Percentiles rank a stretch among this genome's conserved stretches.
phyloP scores from a whole-genome alignment of 192 early-diverging fungal species.

The Blastocladiella britannica region DNA sequence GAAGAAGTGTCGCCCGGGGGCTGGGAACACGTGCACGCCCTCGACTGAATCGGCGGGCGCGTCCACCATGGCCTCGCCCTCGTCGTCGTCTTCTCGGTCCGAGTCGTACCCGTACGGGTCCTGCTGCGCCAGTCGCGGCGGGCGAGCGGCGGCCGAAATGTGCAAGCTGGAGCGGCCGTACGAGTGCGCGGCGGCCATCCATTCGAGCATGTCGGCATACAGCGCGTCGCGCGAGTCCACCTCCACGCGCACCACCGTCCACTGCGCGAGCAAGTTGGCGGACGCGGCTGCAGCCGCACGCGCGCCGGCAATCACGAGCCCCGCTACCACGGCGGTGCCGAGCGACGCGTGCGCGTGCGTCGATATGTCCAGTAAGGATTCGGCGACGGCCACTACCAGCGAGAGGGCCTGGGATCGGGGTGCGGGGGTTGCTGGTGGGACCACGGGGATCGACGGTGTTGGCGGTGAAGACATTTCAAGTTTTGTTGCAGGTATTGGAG shows the following conservation, averaged over 20 bases:
- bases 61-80: conserved; percentile 1
- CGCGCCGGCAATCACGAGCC: no score
- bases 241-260: conserved; percentile 5
- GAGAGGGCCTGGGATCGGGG: no score
- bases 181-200: conserved; percentile 11
- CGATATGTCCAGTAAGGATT: no score
- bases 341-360: no score
- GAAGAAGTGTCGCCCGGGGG: conserved; percentile 12
- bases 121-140: conserved; percentile 5
- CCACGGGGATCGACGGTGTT: no score
- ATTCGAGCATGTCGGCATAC: conserved; percentile 8
- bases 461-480: no score
- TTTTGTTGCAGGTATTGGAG: no score
- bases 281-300: no score
- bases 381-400: no score
- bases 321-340: no score
- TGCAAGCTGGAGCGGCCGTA: conserved; percentile 7
- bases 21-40: no score
- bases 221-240: conserved; percentile 5
- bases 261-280: background rate
- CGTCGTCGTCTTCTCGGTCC: conserved; percentile 4
- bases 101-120: background rate
- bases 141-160: background rate
- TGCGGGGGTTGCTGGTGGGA: no score
- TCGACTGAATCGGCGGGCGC: conserved; percentile 11